These are phyloP conservation scores for Stramenopiles sp. DNA, from an alignment of 352 stramenopile genomes.

Conservation along the genomic window DNA sequence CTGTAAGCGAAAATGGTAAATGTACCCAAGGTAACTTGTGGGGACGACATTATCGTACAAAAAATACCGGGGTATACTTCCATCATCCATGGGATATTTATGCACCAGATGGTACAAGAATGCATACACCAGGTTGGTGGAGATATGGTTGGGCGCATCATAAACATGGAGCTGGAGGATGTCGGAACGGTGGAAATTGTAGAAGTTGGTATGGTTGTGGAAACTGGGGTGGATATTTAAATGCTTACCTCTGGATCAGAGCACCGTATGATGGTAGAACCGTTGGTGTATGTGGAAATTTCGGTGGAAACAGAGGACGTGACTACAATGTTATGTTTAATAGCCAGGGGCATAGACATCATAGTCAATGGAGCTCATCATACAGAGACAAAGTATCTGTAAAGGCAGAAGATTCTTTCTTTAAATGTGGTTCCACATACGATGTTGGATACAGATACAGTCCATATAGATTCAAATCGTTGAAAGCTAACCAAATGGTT, in stretches of 20 bases:
- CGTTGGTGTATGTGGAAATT: not conserved
- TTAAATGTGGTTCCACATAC: not conserved
- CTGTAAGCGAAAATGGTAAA: not conserved
- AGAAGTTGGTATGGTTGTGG: not conserved
- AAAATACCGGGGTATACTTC: not conserved
- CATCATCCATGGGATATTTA: not conserved
- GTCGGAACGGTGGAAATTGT: not conserved
- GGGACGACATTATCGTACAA: not conserved
- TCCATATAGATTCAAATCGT: not conserved
- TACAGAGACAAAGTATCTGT: not conserved
- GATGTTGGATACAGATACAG: not conserved
- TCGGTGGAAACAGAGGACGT: not conserved
- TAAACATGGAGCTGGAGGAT: not conserved
- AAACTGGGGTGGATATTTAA: not conserved
- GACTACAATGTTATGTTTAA: not conserved
- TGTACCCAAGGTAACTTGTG: not conserved
- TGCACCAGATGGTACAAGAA: not conserved
- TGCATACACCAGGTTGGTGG: not conserved
- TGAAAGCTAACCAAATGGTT: not conserved
- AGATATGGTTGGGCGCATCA: not conserved
- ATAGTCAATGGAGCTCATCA: not conserved
- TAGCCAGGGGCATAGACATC: not conserved
- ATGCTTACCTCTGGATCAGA: not conserved
- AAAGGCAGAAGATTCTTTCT: slow-evolving; percentile 8
- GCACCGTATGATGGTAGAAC: not conserved